phyloP scores from a whole-genome alignment of 768 basidiomycete genomes.

The Boletus sensibilis region DNA sequence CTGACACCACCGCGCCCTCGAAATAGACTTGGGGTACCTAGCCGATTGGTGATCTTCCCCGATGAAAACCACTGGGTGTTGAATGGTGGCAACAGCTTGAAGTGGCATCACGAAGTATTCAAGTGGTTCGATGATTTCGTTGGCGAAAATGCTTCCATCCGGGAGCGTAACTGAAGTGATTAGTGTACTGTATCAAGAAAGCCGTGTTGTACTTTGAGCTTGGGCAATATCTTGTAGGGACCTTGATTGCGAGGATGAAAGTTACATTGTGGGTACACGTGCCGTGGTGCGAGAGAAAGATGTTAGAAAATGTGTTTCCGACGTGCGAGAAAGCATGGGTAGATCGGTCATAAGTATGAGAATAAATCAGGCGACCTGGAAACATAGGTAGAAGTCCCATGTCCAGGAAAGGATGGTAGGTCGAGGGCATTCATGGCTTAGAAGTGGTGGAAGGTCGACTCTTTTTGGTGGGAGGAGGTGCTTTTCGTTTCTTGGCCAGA shows the following conservation, averaged over 20 bases:
- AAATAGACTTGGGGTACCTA: conserved; percentile 64
- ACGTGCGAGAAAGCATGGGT: conserved; percentile 2
- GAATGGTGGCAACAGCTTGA: conserved; percentile 79
- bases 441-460: conserved; percentile 6
- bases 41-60: conserved; percentile 80
- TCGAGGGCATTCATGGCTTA: conserved; percentile 7
- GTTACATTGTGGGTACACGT: conserved; percentile 8
- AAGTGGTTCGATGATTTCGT: conserved; percentile 80
- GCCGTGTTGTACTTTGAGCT: neutral
- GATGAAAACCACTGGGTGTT: conserved; percentile 94
- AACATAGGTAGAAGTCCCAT: neutral
- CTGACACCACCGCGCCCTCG: neutral
- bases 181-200: neutral
- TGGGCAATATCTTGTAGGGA: neutral
- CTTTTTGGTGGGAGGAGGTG: conserved; percentile 8
- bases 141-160: conserved; percentile 30
- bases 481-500: conserved; percentile 25
- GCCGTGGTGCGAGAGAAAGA: neutral
- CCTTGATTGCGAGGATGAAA: conserved; percentile 1
- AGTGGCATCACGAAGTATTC: conserved; percentile 96
- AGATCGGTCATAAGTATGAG: conserved; percentile 7
- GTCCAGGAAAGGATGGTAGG: neutral
- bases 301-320: conserved; percentile 10
- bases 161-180: conserved; percentile 12
- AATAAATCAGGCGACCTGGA: conserved; percentile 11